Base-by-base conservation (phyloP, 2,329 filamentous ascomycete species). In the Emergomyces pasteurianus region DNA sequence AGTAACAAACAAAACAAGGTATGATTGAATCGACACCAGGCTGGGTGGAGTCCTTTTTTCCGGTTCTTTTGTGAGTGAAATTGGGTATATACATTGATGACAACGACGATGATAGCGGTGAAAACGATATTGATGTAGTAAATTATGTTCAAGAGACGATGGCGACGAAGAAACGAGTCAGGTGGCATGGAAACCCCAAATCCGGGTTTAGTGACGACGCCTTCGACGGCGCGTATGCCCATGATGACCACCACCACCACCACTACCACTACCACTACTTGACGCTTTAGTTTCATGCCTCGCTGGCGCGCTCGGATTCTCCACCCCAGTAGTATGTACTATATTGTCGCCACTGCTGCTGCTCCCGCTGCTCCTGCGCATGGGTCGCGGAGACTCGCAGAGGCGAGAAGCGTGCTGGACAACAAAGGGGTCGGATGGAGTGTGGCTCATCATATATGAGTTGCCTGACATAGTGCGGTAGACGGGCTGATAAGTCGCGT, bases 401-500 rank as follows among this genome's bases (percentile, higher is more conserved):
- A 43, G 34, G 12, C 23, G 38, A 28, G 54, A 57, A 14, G 54
- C 54, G 31, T 43, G 54, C 38, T 57, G 54, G 2, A 57, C 54
- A 34, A 57, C 26, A 26, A 43, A 57, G 16, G 65, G 61, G 28
- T 67, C 65, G 3, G 61, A 59, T 47, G 65, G 63, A 4, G 64
- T 63, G 55, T 57, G 42, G 28, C 40, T 55, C 28, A 49, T 58
- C 14, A 62, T 61, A 28, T 61, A 65, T 12, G 66, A 66, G 7
- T 66, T 64, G 18, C 67, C 62, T 18, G 63, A 61, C 49, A 62
- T 46, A 36, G 68, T 64, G 58, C 63, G 66, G 58, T 67, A 66
- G 52, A 64, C 63, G 6, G 66, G 62, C 61, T 66, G 65, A 58
- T 69, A 70, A 18, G 68, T 62, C 23, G 63, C 50, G 53, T 65